These are phyloP conservation scores for Entamoeba invadens DNA, from an alignment of 208 protist genomes.

Conservation along the genomic window DNA sequence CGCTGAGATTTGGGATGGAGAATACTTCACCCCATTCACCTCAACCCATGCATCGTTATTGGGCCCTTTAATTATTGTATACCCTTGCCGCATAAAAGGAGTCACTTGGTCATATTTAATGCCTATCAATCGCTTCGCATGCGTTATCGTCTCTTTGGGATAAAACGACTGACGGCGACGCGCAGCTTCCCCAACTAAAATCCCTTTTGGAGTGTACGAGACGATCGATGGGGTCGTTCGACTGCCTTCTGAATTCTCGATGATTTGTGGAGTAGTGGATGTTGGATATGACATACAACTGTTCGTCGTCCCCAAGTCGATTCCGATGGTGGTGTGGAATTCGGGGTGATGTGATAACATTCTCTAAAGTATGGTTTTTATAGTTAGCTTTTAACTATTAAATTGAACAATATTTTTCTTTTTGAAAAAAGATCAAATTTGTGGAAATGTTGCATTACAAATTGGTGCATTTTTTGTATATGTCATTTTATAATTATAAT, in stretches of 20 bases:
- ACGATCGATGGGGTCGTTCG: constrained; percentile 57
- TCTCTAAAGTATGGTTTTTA: background rate
- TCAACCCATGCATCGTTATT: constrained; percentile 14
- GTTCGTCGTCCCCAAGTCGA: constrained; percentile 65
- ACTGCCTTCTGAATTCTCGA: constrained; percentile 56
- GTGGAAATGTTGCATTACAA: background rate
- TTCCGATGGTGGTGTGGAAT: constrained; percentile 36
- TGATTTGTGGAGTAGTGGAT: constrained; percentile 32
- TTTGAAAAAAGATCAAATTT: background rate
- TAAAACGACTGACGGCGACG: constrained; percentile 51
- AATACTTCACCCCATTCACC: constrained; percentile 52
- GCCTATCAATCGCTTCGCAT: constrained; percentile 5
- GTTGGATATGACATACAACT: constrained; percentile 57
- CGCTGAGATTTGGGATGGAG: constrained; percentile 81
- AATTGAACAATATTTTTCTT: background rate
- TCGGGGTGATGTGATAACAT: background rate
- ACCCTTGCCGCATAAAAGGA: background rate
- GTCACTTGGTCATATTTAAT: background rate
- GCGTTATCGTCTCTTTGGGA: constrained; percentile 51
- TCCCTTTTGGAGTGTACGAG: constrained; percentile 42
- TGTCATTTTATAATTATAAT: no score
- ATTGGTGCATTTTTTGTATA: background rate
- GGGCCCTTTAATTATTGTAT: background rate
- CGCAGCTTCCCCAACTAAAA: constrained; percentile 51
- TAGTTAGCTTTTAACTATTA: background rate